These are phyloP conservation scores for Lactifluus rugatus DNA, from an alignment of 768 basidiomycete genomes.

Conservation along the genomic window DNA sequence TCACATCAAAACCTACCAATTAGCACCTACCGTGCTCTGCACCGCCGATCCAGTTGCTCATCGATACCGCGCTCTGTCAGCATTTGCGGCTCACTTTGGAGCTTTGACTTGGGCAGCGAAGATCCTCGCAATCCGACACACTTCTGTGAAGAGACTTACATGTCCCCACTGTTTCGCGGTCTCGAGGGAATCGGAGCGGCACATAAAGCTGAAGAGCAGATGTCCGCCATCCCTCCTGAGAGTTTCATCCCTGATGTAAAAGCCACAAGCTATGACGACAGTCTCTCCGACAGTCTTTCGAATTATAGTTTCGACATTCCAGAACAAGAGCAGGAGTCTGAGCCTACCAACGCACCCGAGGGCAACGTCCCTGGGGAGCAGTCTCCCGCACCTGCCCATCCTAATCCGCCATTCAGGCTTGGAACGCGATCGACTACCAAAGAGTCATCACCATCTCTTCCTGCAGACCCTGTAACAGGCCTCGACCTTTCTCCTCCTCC, in stretches of 20 bases:
- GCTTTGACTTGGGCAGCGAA: not conserved
- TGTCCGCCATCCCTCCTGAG: not conserved
- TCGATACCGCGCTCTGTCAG: conserved; percentile 15
- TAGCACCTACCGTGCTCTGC: not conserved
- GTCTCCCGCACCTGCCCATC: not conserved
- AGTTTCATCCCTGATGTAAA: not conserved
- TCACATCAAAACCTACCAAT: not conserved
- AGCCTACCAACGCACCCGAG: not conserved
- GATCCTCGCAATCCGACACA: not conserved
- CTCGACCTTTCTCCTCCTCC: not conserved
- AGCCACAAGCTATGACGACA: not conserved
- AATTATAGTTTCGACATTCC: conserved; percentile 7
- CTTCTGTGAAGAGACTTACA: not conserved
- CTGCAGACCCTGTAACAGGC: no score
- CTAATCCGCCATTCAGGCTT: not conserved
- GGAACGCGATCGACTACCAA: no score
- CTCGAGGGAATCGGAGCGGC: not conserved
- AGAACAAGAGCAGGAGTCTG: not conserved
- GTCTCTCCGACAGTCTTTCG: conserved; percentile 3
- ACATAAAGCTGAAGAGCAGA: not conserved
- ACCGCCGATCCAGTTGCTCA: conserved; percentile 13
- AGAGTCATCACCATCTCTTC: not conserved
- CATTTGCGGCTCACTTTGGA: not conserved
- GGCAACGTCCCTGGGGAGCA: not conserved
- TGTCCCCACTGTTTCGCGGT: conserved; percentile 6